phyloP scores from a whole-genome alignment of 768 basidiomycete species.

The Gloeopeniophorella convolvens region DNA sequence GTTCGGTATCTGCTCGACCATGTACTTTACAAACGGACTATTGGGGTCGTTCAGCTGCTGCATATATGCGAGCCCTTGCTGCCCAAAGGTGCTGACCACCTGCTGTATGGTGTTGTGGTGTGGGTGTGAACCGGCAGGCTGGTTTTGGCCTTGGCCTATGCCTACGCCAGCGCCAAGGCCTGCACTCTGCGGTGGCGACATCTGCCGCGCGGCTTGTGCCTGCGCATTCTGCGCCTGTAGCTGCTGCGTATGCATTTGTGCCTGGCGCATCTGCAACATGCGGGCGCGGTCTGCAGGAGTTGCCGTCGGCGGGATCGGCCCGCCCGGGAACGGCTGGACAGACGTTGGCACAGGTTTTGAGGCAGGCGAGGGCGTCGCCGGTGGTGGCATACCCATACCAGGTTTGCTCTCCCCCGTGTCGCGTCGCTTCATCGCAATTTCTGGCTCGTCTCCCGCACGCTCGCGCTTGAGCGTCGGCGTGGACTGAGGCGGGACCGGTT shows the following conservation, averaged over 20 bases:
- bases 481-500: slow-evolving; percentile 20
- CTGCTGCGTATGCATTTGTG: slow-evolving; percentile 7
- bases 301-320: background rate
- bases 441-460: slow-evolving; percentile 44
- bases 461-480: slow-evolving; percentile 52
- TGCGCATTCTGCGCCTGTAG: slow-evolving; percentile 4
- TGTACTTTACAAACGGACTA: slow-evolving; percentile 17
- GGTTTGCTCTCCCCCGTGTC: slow-evolving; percentile 61
- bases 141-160: slow-evolving; percentile 6
- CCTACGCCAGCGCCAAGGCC: background rate
- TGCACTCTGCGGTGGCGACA: slow-evolving; percentile 13
- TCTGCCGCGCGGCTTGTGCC: slow-evolving; percentile 9
- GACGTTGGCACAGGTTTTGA: slow-evolving; percentile 6
- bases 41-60: slow-evolving; percentile 21
- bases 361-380: slow-evolving; percentile 4
- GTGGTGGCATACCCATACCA: slow-evolving; percentile 28
- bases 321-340: slow-evolving; percentile 1
- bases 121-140: background rate
- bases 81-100: slow-evolving; percentile 7
- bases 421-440: slow-evolving; percentile 52
- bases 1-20: slow-evolving; percentile 16
- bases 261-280: slow-evolving; percentile 10
- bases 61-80: slow-evolving; percentile 9
- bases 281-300: slow-evolving; percentile 7
- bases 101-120: slow-evolving; percentile 5